Evolutionary conservation across 768 basidiomycete genomes (phyloP).

Genomic region (Favolaschia claudopus): DNA sequence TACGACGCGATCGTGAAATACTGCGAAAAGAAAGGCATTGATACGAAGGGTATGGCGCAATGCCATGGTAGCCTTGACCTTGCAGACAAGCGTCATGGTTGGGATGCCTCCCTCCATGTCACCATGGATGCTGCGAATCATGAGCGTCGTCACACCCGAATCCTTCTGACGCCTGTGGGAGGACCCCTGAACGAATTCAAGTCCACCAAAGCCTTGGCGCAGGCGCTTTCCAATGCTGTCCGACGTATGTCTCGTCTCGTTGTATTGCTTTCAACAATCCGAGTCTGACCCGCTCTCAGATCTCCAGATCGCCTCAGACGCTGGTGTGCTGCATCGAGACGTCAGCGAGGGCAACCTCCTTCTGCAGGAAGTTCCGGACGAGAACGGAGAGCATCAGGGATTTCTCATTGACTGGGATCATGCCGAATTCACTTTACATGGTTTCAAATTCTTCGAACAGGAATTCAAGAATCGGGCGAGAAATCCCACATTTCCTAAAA

Average conservation of each 20-base stretch:
- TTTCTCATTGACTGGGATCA: conserved; percentile 23
- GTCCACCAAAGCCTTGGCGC: neutral
- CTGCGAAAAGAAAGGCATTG: neutral
- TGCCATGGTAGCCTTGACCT: conserved; percentile 17
- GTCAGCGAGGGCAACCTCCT: conserved; percentile 22
- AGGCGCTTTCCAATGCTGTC: neutral
- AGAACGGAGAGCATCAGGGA: neutral
- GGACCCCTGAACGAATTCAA: neutral
- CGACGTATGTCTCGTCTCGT: neutral
- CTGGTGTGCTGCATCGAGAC: conserved; percentile 18
- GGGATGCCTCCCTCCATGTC: neutral
- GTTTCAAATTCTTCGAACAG: neutral
- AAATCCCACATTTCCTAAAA: neutral
- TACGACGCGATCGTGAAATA: conserved; percentile 8
- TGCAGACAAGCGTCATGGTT: too few species aligned
- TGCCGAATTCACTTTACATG: conserved; percentile 1
- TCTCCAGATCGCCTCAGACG: neutral
- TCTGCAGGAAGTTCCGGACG: neutral
- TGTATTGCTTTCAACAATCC: neutral
- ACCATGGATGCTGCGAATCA: neutral
- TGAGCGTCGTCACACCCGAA: conserved; percentile 7
- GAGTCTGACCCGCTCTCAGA: neutral
- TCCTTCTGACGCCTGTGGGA: conserved; percentile 15
- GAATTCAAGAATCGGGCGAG: neutral
- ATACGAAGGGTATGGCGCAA: neutral